Evolutionary conservation across 2,329 filamentous ascomycete genomes (phyloP), one percentile per base, ranked within the genome.

Genomic region (Leptographium radiaticola): DNA sequence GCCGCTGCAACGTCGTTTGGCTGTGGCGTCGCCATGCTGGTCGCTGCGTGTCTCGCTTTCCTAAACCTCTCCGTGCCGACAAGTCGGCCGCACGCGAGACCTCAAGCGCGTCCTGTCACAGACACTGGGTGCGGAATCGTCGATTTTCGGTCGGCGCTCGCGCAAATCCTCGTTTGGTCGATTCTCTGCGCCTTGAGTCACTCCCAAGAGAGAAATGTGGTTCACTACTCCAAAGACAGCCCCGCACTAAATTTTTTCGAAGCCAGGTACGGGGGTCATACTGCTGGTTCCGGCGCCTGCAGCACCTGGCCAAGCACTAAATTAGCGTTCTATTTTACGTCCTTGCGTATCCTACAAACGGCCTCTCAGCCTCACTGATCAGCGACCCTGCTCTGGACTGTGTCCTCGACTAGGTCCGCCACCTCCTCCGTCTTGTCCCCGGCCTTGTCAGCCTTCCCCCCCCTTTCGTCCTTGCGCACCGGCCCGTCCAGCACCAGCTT

Each of bases 401-500:
- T 48, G 6, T 38, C 13, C 13, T 46, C 6, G 18, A 40, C 16
- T 38, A 31, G 31, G 31, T 50, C 34, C 8, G 6, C n/a, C n/a
- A 10, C 13, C 8, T 3, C 44, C 10, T 33, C 25, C 12, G 33
- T 13, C 11, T 33, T 46, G 25, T 46, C 43, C 16, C 15, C 8
- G 31, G 16, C 25, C 20, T 42, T 43, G 36, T 43, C 7, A 3
- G 15, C 33, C 18, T 51, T 46, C 2, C 39, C 25, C 5, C 51
- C 53, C 45, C 61, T 59, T 16, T 71, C 73, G 53, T 75, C 68
- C 46, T 51, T 46, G 7, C 39, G 33, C 5, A 52, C 53, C 45
- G 62, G 59, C n/a, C 71, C 73, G 53, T 75, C 68, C 46, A 71
- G 60, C 55, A 62, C 64, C 55, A 76, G 45, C 49, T 61, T 68